Percentiles rank a stretch among this genome's conserved stretches.
Evolutionary conservation across 441 rosid species (phyloP).

Genomic region (Pelargonium cotyledonis): DNA sequence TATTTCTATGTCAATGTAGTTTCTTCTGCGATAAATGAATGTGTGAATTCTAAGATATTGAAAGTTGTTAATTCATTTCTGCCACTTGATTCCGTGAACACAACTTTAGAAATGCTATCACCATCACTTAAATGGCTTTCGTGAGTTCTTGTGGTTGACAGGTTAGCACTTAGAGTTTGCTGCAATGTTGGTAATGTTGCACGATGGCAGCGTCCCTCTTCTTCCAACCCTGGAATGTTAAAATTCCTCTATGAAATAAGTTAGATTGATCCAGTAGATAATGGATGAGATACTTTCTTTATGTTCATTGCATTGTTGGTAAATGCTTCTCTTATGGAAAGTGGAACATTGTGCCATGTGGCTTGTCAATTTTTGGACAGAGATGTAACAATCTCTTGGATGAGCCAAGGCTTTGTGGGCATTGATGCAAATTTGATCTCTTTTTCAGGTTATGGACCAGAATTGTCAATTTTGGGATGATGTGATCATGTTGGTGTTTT

Average conservation of each 20-base stretch:
- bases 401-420: slow-evolving; percentile 14
- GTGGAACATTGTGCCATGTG: background rate
- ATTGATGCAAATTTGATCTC: slow-evolving; percentile 22
- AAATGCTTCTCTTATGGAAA: background rate
- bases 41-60: background rate
- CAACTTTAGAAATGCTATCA: background rate
- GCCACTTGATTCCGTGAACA: no score
- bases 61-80: background rate
- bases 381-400: background rate
- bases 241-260: background rate
- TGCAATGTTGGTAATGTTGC: background rate
- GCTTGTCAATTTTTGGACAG: background rate
- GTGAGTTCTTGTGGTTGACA: background rate
- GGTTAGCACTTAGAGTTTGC: background rate
- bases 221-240: background rate
- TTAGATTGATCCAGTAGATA: background rate
- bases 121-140: background rate
- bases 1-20: background rate
- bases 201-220: background rate
- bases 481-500: slow-evolving; percentile 25
- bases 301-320: background rate
- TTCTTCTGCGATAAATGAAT: background rate
- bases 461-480: slow-evolving; percentile 22
- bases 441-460: slow-evolving; percentile 41
- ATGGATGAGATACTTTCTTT: background rate